Conservation (phyloP, 1,139 yeast species). For the Hansenula sp. region DNA sequence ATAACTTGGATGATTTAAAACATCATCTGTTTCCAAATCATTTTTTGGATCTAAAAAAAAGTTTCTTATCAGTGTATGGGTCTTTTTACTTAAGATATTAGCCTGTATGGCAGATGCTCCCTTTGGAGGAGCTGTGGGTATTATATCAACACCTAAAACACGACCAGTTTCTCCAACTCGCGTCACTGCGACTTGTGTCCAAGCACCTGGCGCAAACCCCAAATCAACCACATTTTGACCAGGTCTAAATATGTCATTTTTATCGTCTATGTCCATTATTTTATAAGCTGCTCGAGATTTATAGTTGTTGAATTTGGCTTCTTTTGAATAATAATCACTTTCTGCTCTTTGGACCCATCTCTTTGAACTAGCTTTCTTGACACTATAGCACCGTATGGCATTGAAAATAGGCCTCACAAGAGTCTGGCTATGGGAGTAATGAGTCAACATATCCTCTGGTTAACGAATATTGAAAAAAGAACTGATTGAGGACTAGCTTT, state of each 20-base stretch:
- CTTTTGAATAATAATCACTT: constrained; percentile 57
- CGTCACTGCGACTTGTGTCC: constrained; percentile 80
- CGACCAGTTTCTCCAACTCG: constrained; percentile 54
- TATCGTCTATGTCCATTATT: constrained; percentile 63
- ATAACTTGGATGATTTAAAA: constrained; percentile 14
- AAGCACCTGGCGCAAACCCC: constrained; percentile 95
- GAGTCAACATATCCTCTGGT: no score
- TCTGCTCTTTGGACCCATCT: constrained; percentile 74
- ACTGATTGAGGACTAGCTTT: no score
- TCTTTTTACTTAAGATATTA: constrained; percentile 62
- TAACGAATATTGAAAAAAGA: no score
- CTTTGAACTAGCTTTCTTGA: constrained; percentile 34
- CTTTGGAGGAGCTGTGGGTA: constrained; percentile 71
- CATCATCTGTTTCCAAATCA: constrained; percentile 4
- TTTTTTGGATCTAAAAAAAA: constrained; percentile 37
- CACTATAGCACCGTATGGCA: constrained; percentile 8
- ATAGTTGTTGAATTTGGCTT: constrained; percentile 59
- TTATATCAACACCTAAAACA: constrained; percentile 80
- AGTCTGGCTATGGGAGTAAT: no score
- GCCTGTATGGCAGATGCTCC: constrained; percentile 87
- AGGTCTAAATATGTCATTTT: constrained; percentile 52
- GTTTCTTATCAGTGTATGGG: constrained; percentile 57
- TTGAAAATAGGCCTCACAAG: background rate
- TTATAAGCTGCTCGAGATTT: constrained; percentile 92
- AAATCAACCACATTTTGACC: constrained; percentile 71